Percentiles rank a stretch among this genome's conserved stretches.
These are phyloP conservation scores for Colletotrichum phormii DNA, from an alignment of 2,329 filamentous ascomycete genomes.

Conservation along the genomic window DNA sequence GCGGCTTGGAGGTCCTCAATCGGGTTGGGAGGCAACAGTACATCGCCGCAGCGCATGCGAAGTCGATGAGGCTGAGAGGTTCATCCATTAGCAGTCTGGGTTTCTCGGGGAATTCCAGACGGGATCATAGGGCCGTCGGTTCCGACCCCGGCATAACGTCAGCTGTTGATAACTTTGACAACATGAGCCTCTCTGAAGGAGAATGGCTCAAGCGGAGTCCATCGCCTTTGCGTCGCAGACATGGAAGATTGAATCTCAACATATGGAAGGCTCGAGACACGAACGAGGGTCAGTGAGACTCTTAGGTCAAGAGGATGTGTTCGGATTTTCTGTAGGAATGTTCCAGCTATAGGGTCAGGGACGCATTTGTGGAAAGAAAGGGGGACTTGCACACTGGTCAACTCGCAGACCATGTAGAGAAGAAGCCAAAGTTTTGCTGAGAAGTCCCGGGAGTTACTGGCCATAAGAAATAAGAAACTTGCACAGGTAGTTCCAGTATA, in stretches of 20 bases:
- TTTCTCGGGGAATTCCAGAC: background rate
- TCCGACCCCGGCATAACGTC: background rate
- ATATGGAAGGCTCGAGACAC: background rate
- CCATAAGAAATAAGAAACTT: background rate
- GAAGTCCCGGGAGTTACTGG: background rate
- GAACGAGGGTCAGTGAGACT: background rate
- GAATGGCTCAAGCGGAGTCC: constrained; percentile 39
- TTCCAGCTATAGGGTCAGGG: background rate
- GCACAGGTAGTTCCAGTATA: background rate
- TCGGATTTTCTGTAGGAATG: background rate
- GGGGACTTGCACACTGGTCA: background rate
- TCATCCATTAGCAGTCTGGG: background rate
- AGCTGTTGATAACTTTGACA: constrained; percentile 7
- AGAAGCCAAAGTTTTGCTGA: background rate
- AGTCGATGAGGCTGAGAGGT: background rate
- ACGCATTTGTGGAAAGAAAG: background rate
- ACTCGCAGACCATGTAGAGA: background rate
- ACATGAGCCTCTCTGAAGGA: constrained; percentile 29
- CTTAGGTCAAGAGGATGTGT: no score
- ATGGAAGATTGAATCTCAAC: constrained; percentile 3
- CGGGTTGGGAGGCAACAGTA: background rate
- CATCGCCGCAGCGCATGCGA: background rate
- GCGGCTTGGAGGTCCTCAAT: background rate
- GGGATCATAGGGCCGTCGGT: background rate
- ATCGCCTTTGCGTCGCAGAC: constrained; percentile 34